These are phyloP conservation scores for Fusarium verrucosum DNA, from an alignment of 2,329 filamentous ascomycete genomes.

Conservation along the genomic window DNA sequence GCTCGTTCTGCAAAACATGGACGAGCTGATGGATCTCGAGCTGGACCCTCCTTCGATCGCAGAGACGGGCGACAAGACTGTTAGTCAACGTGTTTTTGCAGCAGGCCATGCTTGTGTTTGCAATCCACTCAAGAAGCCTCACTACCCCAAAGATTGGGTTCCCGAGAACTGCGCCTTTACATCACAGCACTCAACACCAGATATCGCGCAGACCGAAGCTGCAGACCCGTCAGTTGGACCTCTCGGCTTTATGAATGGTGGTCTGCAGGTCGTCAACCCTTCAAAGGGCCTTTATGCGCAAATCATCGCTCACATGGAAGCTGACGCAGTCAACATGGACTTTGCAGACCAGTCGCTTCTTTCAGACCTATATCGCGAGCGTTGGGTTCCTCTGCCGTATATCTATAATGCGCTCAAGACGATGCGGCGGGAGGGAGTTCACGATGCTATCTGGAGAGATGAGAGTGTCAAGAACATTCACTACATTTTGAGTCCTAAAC, in stretches of 20 bases:
- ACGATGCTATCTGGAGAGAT: conserved; percentile 66
- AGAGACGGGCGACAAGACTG: conserved; percentile 25
- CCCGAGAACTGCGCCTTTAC: conserved; percentile 68
- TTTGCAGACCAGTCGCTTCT: conserved; percentile 70
- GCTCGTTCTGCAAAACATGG: conserved; percentile 85
- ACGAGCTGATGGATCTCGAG: conserved; percentile 86
- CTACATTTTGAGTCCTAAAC: conserved; percentile 69
- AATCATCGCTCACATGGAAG: conserved; percentile 62
- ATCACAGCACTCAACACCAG: conserved; percentile 59
- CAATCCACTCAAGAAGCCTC: conserved; percentile 79
- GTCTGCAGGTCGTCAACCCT: conserved; percentile 66
- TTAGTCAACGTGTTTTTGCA: conserved; percentile 74
- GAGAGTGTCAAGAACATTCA: conserved; percentile 68
- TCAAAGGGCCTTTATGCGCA: conserved; percentile 57
- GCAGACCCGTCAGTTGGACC: conserved; percentile 57
- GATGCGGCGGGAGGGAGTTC: conserved; percentile 62
- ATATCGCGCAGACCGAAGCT: conserved; percentile 56
- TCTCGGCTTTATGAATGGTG: conserved; percentile 60
- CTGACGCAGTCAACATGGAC: conserved; percentile 57
- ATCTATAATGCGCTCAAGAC: conserved; percentile 72
- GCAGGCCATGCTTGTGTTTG: conserved; percentile 87
- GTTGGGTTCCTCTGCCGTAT: conserved; percentile 68
- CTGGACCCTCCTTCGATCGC: conserved; percentile 63
- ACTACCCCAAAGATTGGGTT: conserved; percentile 79
- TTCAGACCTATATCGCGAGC: conserved; percentile 61